Percentiles rank a stretch among this genome's conserved stretches.
phyloP scores from a whole-genome alignment of 371 early-diverging fungal genomes.

The Mortierella sp. region DNA sequence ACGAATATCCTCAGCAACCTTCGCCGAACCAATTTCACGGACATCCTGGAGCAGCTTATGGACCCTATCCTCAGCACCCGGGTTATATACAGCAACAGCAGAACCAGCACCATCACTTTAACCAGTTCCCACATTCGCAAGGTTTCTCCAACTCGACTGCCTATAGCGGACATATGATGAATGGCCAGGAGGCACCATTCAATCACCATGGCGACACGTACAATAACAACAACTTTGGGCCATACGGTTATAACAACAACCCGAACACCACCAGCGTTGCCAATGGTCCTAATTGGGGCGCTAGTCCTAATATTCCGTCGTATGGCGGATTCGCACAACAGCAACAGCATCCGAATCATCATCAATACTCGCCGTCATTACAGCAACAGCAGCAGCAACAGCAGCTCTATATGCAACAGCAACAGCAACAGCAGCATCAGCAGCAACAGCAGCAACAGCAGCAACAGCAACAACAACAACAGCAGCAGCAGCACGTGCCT shows the following conservation, averaged over 20 bases:
- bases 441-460: slow-evolving; percentile 26
- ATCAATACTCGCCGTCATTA: slow-evolving; percentile 1
- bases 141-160: slow-evolving; percentile 2
- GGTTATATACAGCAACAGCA: slow-evolving; percentile 19
- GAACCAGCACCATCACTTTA: slow-evolving; percentile 12
- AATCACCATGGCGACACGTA: too few species aligned
- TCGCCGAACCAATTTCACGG: too few species aligned
- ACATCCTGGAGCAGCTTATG: slow-evolving; percentile 35
- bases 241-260: slow-evolving; percentile 20
- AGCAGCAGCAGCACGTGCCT: slow-evolving; percentile 14
- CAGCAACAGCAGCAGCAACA: slow-evolving; percentile 21
- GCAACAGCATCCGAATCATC: slow-evolving; percentile 11
- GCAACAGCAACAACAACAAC: slow-evolving; percentile 9
- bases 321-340: slow-evolving; percentile 8
- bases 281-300: slow-evolving; percentile 9
- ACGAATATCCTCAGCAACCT: too few species aligned
- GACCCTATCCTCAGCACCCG: slow-evolving; percentile 8
- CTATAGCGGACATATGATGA: slow-evolving; percentile 3
- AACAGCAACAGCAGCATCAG: slow-evolving; percentile 14
- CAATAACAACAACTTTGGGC: slow-evolving; percentile 9
- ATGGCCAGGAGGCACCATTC: slow-evolving; percentile 11
- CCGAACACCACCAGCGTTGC: neutral
- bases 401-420: slow-evolving; percentile 5
- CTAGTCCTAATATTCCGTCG: slow-evolving; percentile 11
- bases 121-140: slow-evolving; percentile 15